These are phyloP conservation scores for Cladosporium cucumerinum DNA, from an alignment of 2,329 filamentous ascomycete genomes.

Conservation along the genomic window DNA sequence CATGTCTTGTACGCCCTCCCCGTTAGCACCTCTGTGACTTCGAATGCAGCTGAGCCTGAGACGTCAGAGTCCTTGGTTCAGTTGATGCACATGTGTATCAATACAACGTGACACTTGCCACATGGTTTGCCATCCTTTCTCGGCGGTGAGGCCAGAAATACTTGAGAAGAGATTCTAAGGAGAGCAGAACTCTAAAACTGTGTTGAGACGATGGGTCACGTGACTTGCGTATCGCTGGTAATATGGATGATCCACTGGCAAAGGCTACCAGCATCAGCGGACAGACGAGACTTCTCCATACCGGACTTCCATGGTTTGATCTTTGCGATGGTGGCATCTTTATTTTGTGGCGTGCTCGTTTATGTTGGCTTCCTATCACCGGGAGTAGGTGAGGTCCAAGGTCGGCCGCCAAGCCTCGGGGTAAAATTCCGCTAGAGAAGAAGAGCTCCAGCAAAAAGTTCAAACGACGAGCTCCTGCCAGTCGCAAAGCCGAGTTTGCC, in stretches of 20 bases:
- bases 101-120: too few species aligned
- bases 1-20: too few species aligned
- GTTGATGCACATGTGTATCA: too few species aligned
- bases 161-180: background rate
- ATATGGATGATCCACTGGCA: background rate
- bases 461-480: slow-evolving; percentile 5
- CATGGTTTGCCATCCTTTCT: too few species aligned
- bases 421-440: slow-evolving; percentile 1
- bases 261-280: background rate
- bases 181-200: background rate
- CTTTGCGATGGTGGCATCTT: background rate
- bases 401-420: background rate
- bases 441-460: slow-evolving; percentile 14
- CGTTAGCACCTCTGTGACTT: too few species aligned
- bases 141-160: background rate
- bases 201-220: background rate
- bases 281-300: background rate
- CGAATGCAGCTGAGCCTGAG: too few species aligned
- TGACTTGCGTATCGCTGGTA: background rate
- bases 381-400: background rate
- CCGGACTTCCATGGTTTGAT: background rate
- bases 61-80: too few species aligned
- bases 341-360: background rate
- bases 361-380: background rate
- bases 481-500: slow-evolving; percentile 12